Evolutionary conservation across 2,329 filamentous ascomycete genomes (phyloP).

Genomic region (Colletotrichum orchidophilum): DNA sequence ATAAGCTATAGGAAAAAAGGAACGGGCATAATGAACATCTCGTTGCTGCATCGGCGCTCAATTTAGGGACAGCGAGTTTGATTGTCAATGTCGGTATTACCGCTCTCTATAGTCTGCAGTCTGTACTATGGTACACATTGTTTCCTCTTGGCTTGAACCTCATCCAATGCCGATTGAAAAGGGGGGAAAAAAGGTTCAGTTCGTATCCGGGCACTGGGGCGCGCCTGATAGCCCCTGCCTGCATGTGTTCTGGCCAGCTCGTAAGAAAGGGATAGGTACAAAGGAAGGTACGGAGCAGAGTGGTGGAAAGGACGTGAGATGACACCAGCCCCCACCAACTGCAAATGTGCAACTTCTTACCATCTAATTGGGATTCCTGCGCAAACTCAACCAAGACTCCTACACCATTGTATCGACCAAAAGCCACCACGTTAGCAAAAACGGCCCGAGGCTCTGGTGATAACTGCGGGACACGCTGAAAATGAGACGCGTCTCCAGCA

Average conservation of each 20-base stretch:
- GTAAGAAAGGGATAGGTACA: neutral
- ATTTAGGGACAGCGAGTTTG: neutral
- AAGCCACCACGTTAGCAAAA: neutral
- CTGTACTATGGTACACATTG: neutral
- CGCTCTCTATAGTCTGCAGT: neutral
- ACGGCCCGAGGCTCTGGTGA: neutral
- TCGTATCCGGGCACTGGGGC: constrained; percentile 22
- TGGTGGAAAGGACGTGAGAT: neutral
- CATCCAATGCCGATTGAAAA: neutral
- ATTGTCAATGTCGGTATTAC: neutral
- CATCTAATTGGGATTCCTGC: neutral
- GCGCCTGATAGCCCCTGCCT: neutral
- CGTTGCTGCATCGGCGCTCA: neutral
- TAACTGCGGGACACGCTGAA: neutral
- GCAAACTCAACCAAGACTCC: neutral
- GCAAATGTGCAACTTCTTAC: neutral
- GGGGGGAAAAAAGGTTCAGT: neutral
- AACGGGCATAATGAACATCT: neutral
- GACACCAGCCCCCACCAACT: neutral
- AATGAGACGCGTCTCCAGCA: neutral
- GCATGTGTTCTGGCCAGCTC: neutral
- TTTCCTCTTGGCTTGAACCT: neutral
- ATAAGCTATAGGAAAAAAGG: neutral
- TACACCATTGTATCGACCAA: neutral
- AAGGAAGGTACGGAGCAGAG: neutral